These are phyloP conservation scores for Vitellaria paradoxa DNA, from an alignment of 179 eudicot species.

Conservation along the genomic window DNA sequence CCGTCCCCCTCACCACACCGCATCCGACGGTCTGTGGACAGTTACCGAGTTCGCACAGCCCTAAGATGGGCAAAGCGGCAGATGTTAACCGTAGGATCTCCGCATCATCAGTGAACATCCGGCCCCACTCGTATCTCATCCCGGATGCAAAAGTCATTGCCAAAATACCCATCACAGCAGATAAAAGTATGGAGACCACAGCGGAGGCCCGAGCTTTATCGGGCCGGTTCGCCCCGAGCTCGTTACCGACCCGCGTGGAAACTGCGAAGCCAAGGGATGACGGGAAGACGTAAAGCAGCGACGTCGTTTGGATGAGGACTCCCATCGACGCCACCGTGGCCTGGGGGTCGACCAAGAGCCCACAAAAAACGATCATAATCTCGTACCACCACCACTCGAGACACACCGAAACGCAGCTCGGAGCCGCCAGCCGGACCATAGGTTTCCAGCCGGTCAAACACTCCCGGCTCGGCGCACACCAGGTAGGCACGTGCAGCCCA, in stretches of 20 bases:
- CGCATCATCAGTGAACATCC: slow-evolving; percentile 48
- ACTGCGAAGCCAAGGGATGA: slow-evolving; percentile 71
- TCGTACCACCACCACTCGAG: slow-evolving; percentile 99
- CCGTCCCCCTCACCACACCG: slow-evolving; percentile 79
- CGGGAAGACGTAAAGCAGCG: slow-evolving; percentile 76
- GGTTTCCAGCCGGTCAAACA: slow-evolving; percentile 76
- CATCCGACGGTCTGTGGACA: slow-evolving; percentile 87
- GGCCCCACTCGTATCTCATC: slow-evolving; percentile 52
- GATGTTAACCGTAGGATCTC: slow-evolving; percentile 60
- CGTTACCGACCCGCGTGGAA: slow-evolving; percentile 81
- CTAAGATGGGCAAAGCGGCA: slow-evolving; percentile 62
- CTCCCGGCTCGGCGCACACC: slow-evolving; percentile 59
- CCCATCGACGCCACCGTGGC: slow-evolving; percentile 92
- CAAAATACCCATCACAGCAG: slow-evolving; percentile 54
- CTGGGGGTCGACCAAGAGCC: slow-evolving; percentile 63
- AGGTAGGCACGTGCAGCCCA: slow-evolving; percentile 54
- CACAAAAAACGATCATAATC: slow-evolving; percentile 88
- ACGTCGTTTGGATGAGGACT: slow-evolving; percentile 74
- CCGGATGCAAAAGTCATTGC: slow-evolving; percentile 50
- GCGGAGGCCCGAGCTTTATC: slow-evolving; percentile 50
- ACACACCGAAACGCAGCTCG: slow-evolving; percentile 84
- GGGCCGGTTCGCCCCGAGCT: slow-evolving; percentile 73
- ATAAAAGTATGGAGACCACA: slow-evolving; percentile 38
- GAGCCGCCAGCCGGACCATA: slow-evolving; percentile 62
- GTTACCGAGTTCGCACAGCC: slow-evolving; percentile 88